Conservation (phyloP, 106 monocot genomes). For the Narthecium ossifragum region DNA sequence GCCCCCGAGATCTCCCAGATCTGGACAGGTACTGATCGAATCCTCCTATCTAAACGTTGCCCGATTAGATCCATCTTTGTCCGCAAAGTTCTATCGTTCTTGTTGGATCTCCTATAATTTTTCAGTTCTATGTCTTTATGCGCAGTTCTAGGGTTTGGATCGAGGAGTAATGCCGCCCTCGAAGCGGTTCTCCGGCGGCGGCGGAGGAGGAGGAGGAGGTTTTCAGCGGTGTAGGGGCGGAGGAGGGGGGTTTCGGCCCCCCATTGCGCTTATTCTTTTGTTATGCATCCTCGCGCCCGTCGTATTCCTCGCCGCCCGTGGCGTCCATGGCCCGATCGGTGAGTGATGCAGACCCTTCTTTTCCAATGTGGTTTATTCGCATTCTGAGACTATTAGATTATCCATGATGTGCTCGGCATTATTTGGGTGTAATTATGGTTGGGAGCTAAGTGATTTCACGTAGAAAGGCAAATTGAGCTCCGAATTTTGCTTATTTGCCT, state of each 20-base stretch:
- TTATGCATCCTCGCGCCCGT: conserved; percentile 33
- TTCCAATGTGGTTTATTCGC: not conserved
- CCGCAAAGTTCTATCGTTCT: too few species aligned
- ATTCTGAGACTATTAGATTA: not conserved
- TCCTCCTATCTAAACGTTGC: too few species aligned
- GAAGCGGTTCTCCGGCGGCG: conserved; percentile 25
- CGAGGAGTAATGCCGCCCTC: conserved; percentile 18
- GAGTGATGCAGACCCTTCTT: conserved; percentile 1
- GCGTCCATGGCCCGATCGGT: conserved; percentile 21
- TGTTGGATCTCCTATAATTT: too few species aligned
- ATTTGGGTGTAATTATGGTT: not conserved
- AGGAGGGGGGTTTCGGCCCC: conserved; percentile 14
- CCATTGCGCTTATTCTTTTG: conserved; percentile 32
- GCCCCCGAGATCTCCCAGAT: too few species aligned
- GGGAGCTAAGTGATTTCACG: not conserved
- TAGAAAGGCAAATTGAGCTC: not conserved
- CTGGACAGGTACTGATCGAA: too few species aligned
- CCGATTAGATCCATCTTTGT: too few species aligned
- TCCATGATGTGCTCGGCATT: not conserved
- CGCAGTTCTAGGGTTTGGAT: conserved; percentile 2
- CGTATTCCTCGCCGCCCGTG: conserved; percentile 24
- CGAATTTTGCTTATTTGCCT: not conserved
- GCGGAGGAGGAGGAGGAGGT: conserved; percentile 9
- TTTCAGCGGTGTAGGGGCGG: not conserved
- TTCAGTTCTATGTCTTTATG: too few species aligned